Percentiles rank a stretch among this genome's conserved stretches.
Conservation (phyloP, 306 rosid species). For the Vigna angularis region DNA sequence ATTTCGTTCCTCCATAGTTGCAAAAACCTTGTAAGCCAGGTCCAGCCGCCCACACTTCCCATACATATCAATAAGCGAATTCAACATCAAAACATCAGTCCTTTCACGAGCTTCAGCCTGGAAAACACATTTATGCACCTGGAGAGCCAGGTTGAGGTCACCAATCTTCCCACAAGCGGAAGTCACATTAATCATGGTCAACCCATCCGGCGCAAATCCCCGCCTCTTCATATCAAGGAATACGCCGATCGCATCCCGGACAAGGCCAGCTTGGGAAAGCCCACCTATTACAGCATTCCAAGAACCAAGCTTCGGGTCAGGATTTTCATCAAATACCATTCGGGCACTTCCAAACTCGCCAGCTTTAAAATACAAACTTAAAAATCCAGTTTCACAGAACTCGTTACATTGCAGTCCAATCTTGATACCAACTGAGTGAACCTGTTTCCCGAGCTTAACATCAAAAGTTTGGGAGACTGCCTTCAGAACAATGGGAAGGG, state of each 20-base stretch:
- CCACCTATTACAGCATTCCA: conserved; percentile 79
- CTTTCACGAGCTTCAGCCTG: conserved; percentile 53
- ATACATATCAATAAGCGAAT: conserved; percentile 83
- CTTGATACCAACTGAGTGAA: conserved; percentile 63
- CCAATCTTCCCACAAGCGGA: conserved; percentile 80
- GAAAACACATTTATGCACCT: conserved; percentile 67
- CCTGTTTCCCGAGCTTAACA: conserved; percentile 56
- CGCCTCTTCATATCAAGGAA: conserved; percentile 56
- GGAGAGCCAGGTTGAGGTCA: conserved; percentile 61
- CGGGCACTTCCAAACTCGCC: conserved; percentile 68
- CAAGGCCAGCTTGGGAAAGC: conserved; percentile 63
- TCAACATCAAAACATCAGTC: conserved; percentile 55
- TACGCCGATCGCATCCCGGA: conserved; percentile 59
- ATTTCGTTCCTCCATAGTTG: conserved; percentile 54
- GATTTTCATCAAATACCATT: conserved; percentile 70
- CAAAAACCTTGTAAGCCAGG: conserved; percentile 67
- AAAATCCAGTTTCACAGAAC: conserved; percentile 75
- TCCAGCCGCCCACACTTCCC: conserved; percentile 89
- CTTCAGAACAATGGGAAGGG: conserved; percentile 72
- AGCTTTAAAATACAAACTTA: conserved; percentile 58
- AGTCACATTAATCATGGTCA: conserved; percentile 69
- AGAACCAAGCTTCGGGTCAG: conserved; percentile 73
- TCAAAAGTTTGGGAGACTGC: conserved; percentile 55
- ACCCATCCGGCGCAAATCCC: conserved; percentile 66
- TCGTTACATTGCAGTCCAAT: conserved; percentile 66